Evolutionary conservation across 2,329 filamentous ascomycete genomes (phyloP), one percentile per base, ranked within the genome.

Genomic region (Diaporthe sp.): DNA sequence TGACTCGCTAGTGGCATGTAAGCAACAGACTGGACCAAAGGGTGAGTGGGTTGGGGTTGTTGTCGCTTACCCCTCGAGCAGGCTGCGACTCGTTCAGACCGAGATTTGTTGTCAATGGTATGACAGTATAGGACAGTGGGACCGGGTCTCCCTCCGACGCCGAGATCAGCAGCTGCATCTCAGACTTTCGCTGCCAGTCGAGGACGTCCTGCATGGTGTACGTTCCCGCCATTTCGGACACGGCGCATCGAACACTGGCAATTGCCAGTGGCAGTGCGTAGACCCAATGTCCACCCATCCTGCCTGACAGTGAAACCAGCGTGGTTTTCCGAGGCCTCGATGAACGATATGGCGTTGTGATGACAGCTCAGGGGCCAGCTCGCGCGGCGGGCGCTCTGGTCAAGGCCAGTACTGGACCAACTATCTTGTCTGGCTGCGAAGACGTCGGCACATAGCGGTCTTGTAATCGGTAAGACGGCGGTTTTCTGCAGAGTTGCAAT

Each of bases 81-180:
- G 77, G 77, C 22, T 81, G 79, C 15, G 85, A 83, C 73, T 81
- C 80, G 66, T 89, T 88, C 68, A 87, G 75, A 1, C 86, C 87
- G 50, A 85, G 76, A 12, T 78, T 81, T 51, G 77, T 71, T 0
- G 86, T 88, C 73, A 88, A 81, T 17, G 87, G 87, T 50, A 87
- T 83, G 25, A 88, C 82, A 27, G 82, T 82, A 76, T 85, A 88
- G 22, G 85, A 78, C 50, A 82, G 69, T 2, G 81, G 75, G 7
- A 78, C 51, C 30, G 77, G 75, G 6, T 79, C 79, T 10, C 75
- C 78, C 15, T 72, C 76, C 61, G 79, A 73, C 50, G 80, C 73
- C 47, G 78, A 75, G 65, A 88, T 76, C 53, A 81, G 79, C 63
- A 89, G 80, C 55, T 84, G 81, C 82, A 89, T 84, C 63, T 82